Evolutionary conservation across 2,329 filamentous ascomycete species (phyloP).

Genomic region (Hortaea sp.): DNA sequence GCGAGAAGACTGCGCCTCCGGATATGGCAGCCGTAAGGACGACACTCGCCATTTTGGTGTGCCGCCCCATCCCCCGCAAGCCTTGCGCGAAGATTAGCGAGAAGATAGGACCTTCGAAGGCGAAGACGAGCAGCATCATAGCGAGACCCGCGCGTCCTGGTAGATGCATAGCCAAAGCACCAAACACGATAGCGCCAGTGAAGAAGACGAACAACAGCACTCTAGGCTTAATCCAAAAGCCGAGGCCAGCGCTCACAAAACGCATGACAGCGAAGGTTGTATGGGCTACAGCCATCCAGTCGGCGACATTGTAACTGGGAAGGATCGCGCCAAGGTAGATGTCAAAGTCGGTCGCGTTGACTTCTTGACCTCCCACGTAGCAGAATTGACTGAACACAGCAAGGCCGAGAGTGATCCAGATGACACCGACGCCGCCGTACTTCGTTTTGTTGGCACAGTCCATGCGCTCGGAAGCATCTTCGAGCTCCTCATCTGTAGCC

Average conservation of each 20-base stretch:
- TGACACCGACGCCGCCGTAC: conserved; percentile 37
- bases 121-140: conserved; percentile 43
- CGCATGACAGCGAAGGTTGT: conserved; percentile 49
- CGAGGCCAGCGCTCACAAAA: conserved; percentile 45
- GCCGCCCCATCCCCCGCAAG: conserved; percentile 47
- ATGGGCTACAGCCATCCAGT: conserved; percentile 46
- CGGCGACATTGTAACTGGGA: conserved; percentile 25
- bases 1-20: conserved; percentile 46
- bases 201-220: conserved; percentile 46
- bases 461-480: conserved; percentile 43
- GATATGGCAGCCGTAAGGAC: conserved; percentile 45
- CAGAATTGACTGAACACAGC: conserved; percentile 48
- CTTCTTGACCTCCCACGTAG: conserved; percentile 53
- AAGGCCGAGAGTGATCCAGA: conserved; percentile 47
- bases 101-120: conserved; percentile 53
- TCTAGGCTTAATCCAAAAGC: conserved; percentile 48
- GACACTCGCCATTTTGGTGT: conserved; percentile 48
- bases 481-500: conserved; percentile 50
- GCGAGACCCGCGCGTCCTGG: conserved; percentile 35
- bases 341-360: conserved; percentile 39
- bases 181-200: conserved; percentile 42
- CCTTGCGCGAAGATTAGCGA: conserved; percentile 48
- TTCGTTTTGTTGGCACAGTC: conserved; percentile 40
- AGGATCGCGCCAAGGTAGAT: conserved; percentile 33
- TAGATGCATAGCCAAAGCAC: conserved; percentile 42